Conservation (phyloP, 139 green algal genomes). For the Chlamydomonas sp. region DNA sequence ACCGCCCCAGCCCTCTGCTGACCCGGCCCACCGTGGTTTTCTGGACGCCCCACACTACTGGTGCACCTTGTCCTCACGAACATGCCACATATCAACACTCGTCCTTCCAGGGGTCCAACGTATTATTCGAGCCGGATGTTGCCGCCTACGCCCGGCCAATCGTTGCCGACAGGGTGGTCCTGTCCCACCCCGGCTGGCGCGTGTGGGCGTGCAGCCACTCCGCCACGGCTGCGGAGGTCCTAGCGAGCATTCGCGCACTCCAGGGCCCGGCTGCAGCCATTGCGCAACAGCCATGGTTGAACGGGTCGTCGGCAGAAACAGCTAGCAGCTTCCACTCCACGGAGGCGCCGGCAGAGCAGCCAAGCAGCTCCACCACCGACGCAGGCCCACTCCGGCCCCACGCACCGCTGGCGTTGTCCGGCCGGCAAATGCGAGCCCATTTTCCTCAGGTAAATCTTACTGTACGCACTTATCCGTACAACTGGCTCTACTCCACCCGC, state of each 20-base stretch:
- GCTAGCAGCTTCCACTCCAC: neutral
- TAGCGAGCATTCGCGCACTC: too few relatives aligned
- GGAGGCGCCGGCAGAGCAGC: neutral
- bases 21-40: too few relatives aligned
- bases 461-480: too few relatives aligned
- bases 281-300: too few relatives aligned
- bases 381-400: too few relatives aligned
- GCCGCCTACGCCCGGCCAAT: neutral
- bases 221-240: neutral
- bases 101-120: neutral
- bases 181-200: neutral
- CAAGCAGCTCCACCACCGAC: too few relatives aligned
- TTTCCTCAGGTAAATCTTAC: neutral
- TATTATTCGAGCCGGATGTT: neutral
- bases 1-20: too few relatives aligned
- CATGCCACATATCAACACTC: neutral
- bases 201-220: neutral
- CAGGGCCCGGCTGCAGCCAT: too few relatives aligned
- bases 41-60: too few relatives aligned
- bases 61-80: too few relatives aligned
- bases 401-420: neutral
- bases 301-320: too few relatives aligned
- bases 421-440: neutral
- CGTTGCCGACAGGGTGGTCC: neutral
- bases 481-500: too few relatives aligned